Base-by-base conservation (phyloP, 2,329 filamentous ascomycete genomes). In the Trichoderma pleuroti region DNA sequence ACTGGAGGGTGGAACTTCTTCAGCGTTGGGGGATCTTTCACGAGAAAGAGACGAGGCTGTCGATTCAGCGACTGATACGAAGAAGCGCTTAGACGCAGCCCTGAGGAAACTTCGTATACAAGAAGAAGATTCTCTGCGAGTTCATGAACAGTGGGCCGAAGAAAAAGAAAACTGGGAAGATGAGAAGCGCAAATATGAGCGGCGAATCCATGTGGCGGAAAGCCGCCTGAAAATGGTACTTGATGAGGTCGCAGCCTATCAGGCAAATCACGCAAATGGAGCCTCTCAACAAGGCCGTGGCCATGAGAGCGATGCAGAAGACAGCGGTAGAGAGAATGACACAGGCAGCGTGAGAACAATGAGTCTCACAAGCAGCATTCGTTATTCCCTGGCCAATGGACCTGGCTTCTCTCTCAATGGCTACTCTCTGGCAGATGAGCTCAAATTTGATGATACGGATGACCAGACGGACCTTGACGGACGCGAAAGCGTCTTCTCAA, bases 161-260 rank as follows among this genome's bases (percentile, higher is more conserved):
- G 96, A 99, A 74, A 96, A 92, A 78, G 90, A 95, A 68, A 84
- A 84, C 2, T 98, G 94, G 94, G 91, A 94, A 14, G 90, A 91
- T 60, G 94, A 97, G 78, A 92, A 90, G 76, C 90, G 94, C 68
- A 92, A 88, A 70, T 86, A 93, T 72, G 95, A 99, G 80, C 90
- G 93, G 70, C 93, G 92, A 75, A 83, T 97, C 16, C 94, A 98
- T 79, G 87, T 98, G n/a, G 92, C 94, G 2, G 96, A 99, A 81
- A 92, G 87, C 34, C 90, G 95, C 46, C 81, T 99, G 68, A 96
- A 95, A 78, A 86, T 88, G 12, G 87, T 99, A 12, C 85, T 99
- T 57, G 93, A 95, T 46, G 96, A 98, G 80, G 88, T 99, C 63
- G 90, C 90, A n/a, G 86, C 88, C 4, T 89, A 89, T 70, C 90